Evolutionary conservation across 2,329 filamentous ascomycete genomes (phyloP).

Genomic region (Colletotrichum horii): DNA sequence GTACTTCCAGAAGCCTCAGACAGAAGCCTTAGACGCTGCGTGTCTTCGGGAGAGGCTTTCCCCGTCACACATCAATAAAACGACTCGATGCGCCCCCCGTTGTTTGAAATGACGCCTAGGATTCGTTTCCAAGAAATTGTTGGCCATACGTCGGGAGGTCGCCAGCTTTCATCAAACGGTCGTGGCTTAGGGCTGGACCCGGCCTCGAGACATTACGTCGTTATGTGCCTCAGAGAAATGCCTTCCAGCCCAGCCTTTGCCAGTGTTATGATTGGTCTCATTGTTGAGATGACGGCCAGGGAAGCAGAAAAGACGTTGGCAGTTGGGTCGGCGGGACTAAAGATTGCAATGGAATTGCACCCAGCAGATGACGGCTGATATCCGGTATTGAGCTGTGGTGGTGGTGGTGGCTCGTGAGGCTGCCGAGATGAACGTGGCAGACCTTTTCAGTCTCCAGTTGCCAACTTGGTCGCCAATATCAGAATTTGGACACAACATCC

Average conservation of each 20-base stretch:
- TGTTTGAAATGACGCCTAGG: background rate
- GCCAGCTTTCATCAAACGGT: background rate
- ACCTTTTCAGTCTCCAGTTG: background rate
- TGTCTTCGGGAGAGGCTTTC: background rate
- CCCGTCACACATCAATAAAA: background rate
- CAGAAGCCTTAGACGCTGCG: background rate
- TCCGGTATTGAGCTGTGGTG: background rate
- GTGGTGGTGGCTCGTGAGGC: background rate
- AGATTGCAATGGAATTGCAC: background rate
- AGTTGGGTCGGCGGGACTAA: background rate
- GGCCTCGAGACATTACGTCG: conserved; percentile 7
- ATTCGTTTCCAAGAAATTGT: background rate
- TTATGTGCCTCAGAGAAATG: background rate
- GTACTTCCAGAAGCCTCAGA: background rate
- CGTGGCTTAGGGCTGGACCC: conserved; percentile 12
- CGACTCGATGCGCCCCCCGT: background rate
- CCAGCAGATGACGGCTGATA: background rate
- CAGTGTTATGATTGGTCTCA: background rate
- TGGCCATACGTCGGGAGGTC: background rate
- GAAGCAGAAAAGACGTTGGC: background rate
- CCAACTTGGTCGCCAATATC: background rate
- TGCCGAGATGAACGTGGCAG: conserved; percentile 10
- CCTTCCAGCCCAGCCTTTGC: background rate
- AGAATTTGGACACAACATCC: conserved; percentile 3
- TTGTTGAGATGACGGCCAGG: background rate